Evolutionary conservation across 306 rosid species (phyloP).

Genomic region (Pyrus communis): DNA sequence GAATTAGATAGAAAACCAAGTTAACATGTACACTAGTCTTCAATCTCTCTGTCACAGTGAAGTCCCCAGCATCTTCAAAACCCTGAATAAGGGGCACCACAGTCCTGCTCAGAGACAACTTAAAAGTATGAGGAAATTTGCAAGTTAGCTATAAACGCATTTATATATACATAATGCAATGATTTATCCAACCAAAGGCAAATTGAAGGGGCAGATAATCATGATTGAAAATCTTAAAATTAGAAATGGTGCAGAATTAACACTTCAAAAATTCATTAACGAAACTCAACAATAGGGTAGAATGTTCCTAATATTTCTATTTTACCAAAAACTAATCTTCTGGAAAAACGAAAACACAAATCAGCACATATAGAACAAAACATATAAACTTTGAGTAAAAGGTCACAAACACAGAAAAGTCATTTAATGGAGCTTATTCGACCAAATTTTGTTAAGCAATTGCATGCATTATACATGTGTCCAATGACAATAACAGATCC

Average conservation of each 20-base stretch:
- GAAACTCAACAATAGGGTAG: neutral
- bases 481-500: slow-evolving; percentile 1
- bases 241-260: neutral
- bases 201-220: neutral
- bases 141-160: slow-evolving; percentile 9
- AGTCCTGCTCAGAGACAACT: slow-evolving; percentile 73
- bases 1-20: slow-evolving; percentile 70
- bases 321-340: neutral
- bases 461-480: slow-evolving; percentile 6
- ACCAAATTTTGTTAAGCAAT: neutral
- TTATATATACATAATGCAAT: neutral
- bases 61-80: slow-evolving; percentile 99
- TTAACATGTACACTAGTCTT: slow-evolving; percentile 91
- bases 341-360: neutral
- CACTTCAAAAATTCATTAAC: neutral
- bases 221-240: neutral
- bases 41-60: slow-evolving; percentile 76
- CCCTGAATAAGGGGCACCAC: slow-evolving; percentile 99
- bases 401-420: neutral
- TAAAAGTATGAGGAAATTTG: slow-evolving; percentile 38
- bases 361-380: neutral
- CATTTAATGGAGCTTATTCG: neutral
- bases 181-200: neutral
- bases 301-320: neutral
- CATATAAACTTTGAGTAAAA: neutral